Evolutionary conservation across 2,329 filamentous ascomycete species (phyloP).

Genomic region (Hypoxylon sp.): DNA sequence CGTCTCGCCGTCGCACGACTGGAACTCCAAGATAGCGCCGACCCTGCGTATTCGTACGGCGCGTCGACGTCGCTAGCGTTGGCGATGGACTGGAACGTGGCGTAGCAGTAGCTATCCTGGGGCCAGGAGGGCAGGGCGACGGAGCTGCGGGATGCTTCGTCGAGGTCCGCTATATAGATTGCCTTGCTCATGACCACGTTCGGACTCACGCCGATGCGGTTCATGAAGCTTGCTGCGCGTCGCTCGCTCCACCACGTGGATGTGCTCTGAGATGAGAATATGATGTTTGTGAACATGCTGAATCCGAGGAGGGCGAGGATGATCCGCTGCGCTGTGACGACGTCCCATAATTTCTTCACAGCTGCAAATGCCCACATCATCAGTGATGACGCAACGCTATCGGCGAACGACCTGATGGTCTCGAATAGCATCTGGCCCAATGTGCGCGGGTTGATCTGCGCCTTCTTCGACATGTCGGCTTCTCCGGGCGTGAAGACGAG

Average conservation of each 20-base stretch:
- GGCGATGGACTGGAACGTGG: constrained; percentile 73
- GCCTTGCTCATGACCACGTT: constrained; percentile 86
- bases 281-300: constrained; percentile 80
- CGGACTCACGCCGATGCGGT: constrained; percentile 82
- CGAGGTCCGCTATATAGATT: constrained; percentile 86
- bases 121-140: constrained; percentile 57
- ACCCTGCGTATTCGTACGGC: constrained; percentile 68
- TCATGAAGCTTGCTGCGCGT: constrained; percentile 85
- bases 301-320: constrained; percentile 77
- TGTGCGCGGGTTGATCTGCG: constrained; percentile 73
- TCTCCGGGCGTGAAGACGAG: constrained; percentile 71
- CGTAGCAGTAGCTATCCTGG: constrained; percentile 69
- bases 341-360: constrained; percentile 75
- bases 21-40: constrained; percentile 62
- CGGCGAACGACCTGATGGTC: constrained; percentile 78
- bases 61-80: constrained; percentile 72
- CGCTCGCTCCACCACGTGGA: constrained; percentile 90
- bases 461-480: constrained; percentile 65
- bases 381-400: constrained; percentile 81
- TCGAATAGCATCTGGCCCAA: constrained; percentile 81
- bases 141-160: constrained; percentile 68
- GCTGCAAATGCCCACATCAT: constrained; percentile 82
- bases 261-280: constrained; percentile 80
- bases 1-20: constrained; percentile 72
- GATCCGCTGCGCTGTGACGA: constrained; percentile 80